Evolutionary conservation across 352 stramenopile species (phyloP).

Genomic region (Globisporangium ultimum): DNA sequence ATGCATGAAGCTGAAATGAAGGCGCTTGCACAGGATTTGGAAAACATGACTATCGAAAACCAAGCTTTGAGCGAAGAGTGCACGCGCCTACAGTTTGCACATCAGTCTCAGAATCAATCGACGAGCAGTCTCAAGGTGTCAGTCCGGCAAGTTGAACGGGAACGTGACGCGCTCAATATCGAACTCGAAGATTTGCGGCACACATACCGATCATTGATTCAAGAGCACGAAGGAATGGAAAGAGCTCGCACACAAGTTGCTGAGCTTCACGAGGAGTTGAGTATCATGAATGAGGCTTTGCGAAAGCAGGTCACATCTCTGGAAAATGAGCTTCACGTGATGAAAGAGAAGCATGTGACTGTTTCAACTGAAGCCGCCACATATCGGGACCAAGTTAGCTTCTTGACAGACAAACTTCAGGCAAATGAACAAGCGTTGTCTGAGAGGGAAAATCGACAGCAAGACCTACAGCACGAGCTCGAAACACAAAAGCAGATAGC

Average conservation of each 20-base stretch:
- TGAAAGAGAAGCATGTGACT: slow-evolving; percentile 54
- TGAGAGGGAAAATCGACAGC: slow-evolving; percentile 23
- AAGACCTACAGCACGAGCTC: slow-evolving; percentile 32
- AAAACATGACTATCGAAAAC: slow-evolving; percentile 89
- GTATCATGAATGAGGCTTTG: slow-evolving; percentile 61
- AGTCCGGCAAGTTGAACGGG: slow-evolving; percentile 54
- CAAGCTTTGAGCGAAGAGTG: slow-evolving; percentile 84
- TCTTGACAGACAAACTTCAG: slow-evolving; percentile 73
- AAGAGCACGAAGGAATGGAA: slow-evolving; percentile 71
- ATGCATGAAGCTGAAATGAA: slow-evolving; percentile 63
- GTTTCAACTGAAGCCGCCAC: slow-evolving; percentile 50
- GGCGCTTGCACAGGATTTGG: slow-evolving; percentile 70
- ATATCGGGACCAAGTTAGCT: slow-evolving; percentile 79
- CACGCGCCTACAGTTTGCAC: slow-evolving; percentile 46
- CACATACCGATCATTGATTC: slow-evolving; percentile 67
- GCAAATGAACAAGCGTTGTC: slow-evolving; percentile 37
- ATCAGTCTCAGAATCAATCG: slow-evolving; percentile 52
- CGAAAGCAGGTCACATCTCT: slow-evolving; percentile 53
- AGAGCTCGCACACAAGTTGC: slow-evolving; percentile 52
- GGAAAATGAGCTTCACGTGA: slow-evolving; percentile 50
- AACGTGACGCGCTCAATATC: slow-evolving; percentile 66
- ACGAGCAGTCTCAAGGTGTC: slow-evolving; percentile 50
- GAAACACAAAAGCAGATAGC: slow-evolving; percentile 66
- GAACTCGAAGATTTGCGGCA: slow-evolving; percentile 75
- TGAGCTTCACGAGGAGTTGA: slow-evolving; percentile 53